Base-by-base conservation (phyloP, 2,329 filamentous ascomycete species). In the Helicocarpus griseus region DNA sequence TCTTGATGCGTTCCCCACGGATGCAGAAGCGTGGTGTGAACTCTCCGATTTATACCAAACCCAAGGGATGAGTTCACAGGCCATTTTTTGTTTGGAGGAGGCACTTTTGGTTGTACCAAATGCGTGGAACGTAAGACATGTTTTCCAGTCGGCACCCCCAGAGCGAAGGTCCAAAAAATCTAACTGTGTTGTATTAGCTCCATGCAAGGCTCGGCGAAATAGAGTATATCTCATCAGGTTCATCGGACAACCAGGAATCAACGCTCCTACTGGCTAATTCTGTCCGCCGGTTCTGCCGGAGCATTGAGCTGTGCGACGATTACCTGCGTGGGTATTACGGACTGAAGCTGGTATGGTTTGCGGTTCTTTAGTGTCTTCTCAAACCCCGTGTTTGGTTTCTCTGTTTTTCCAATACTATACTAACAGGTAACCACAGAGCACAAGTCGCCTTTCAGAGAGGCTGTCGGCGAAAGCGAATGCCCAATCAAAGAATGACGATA, bases 291-390 rank as follows among this genome's bases (percentile, higher is more conserved):
- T 97, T 95, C 69, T 87, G 86, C 65, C 81, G 93, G 61, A 93
- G 89, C 63, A 81, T 97, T 57, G 93, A 98, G 71, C 79, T 98
- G 49, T 97, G 93, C 63, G 87, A 96, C 60, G 83, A 89, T 65
- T 97, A 96, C 65, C 70, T 97, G 55, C 82, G 93, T 55, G 93
- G 90, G 1, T 95, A 89, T 67, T 97, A 95, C 68, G 93, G 93
- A 5, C 73, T 98, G 54, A 93, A 91, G 66, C 68, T 90, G 68
- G 85, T 89, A 69, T 90, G 68, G 84, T 89, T 69, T n/a, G 17
- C 62, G 79, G 58, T n/a, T 8, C 7, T 40, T 47, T 24, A n/a
- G n/a, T 17, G 31, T 26, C 13, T 21, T 38, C n/a, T 24, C 13
- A 28, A 33, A 26, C 17, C 26, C 4, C n/a, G n/a, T n/a, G n/a